Percentiles rank a stretch among this genome's conserved stretches.
phyloP scores from a whole-genome alignment of 164 flowering plant species.

The Berberis thunbergii region DNA sequence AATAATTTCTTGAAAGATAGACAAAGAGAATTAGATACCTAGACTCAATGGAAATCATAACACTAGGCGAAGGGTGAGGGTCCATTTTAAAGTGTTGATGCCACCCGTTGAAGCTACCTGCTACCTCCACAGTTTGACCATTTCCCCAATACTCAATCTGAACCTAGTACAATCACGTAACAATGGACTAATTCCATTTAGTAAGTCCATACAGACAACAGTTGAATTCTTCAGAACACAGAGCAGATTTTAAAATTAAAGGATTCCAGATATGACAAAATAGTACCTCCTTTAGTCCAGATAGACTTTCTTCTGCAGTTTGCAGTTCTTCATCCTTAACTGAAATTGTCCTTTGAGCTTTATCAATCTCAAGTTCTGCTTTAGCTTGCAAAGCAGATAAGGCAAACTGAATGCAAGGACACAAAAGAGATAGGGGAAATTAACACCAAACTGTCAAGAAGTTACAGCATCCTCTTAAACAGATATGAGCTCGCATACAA shows the following conservation, averaged over 20 bases:
- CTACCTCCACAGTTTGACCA: conserved; percentile 69
- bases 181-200: neutral
- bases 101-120: conserved; percentile 98
- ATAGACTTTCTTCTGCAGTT: conserved; percentile 65
- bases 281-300: conserved; percentile 63
- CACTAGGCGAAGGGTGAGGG: conserved; percentile 28
- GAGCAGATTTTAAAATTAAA: neutral
- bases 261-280: neutral
- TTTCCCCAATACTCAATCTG: conserved; percentile 51
- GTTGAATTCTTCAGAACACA: neutral
- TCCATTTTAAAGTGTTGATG: conserved; percentile 65
- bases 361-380: conserved; percentile 61
- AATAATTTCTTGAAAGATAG: neutral
- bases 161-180: conserved; percentile 40
- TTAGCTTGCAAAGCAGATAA: conserved; percentile 51
- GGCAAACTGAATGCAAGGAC: conserved; percentile 38
- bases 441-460: neutral
- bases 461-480: neutral
- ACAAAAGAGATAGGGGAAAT: conserved; percentile 2
- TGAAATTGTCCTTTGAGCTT: conserved; percentile 46
- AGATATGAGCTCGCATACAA: neutral
- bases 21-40: conserved; percentile 1
- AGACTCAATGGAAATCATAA: neutral
- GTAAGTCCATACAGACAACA: neutral
- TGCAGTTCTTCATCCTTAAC: conserved; percentile 67